phyloP scores from a whole-genome alignment of 495 filamentous ascomycete genomes.

The Penicillium coprophilum region DNA sequence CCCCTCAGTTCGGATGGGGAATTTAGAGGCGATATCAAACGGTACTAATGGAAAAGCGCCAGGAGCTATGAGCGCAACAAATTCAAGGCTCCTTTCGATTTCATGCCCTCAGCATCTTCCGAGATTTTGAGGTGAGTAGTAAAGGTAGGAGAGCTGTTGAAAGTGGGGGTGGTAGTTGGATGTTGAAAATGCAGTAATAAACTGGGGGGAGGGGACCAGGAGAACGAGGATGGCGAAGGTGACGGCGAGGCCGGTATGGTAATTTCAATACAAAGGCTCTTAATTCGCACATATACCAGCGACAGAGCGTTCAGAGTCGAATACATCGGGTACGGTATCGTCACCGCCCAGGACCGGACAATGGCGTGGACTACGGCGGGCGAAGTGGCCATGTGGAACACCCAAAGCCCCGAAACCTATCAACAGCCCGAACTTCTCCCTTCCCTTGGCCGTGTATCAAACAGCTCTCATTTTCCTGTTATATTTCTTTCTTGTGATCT shows the following conservation, averaged over 20 bases:
- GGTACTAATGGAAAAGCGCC: constrained; percentile 35
- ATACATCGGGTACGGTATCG: constrained; percentile 21
- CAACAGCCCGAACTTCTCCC: constrained; percentile 7
- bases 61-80: constrained; percentile 51
- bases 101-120: constrained; percentile 52
- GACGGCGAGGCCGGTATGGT: constrained; percentile 30
- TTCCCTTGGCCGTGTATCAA: constrained; percentile 7
- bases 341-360: constrained; percentile 16
- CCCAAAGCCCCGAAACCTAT: constrained; percentile 11
- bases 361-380: constrained; percentile 24
- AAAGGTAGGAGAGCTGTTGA: constrained; percentile 16
- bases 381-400: constrained; percentile 28
- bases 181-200: constrained; percentile 30
- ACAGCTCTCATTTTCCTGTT: constrained; percentile 8
- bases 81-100: constrained; percentile 45
- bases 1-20: constrained; percentile 19
- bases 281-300: neutral
- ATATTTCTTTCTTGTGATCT: neutral
- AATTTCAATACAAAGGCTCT: constrained; percentile 16
- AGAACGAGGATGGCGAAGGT: constrained; percentile 24
- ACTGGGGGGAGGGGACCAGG: constrained; percentile 21
- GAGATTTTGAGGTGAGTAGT: constrained; percentile 18
- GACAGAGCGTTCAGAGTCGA: neutral
- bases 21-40: constrained; percentile 27
- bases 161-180: constrained; percentile 9